phyloP scores from a whole-genome alignment of 768 basidiomycete species.

The Saitozyma sp. region DNA sequence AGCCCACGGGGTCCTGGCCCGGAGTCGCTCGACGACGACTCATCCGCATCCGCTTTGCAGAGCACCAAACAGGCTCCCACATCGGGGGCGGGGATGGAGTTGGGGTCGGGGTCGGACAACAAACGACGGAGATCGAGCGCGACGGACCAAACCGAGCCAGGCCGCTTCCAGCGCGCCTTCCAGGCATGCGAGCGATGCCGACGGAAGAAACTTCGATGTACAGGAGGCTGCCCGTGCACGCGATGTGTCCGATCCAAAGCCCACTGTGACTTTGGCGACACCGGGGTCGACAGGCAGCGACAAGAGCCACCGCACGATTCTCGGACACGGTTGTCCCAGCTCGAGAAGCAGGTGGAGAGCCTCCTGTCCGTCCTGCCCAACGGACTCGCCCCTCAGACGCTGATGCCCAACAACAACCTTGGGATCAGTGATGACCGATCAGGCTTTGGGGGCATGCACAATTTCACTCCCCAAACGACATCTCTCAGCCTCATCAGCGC shows the following conservation, averaged over 20 bases:
- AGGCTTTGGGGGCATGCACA: too few species aligned
- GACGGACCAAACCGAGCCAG: slow-evolving; percentile 8
- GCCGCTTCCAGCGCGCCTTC: slow-evolving; percentile 15
- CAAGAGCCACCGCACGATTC: background rate
- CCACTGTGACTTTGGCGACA: slow-evolving; percentile 26
- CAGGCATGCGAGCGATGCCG: slow-evolving; percentile 37
- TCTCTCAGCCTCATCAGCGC: slow-evolving; percentile 17
- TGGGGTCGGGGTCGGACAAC: background rate
- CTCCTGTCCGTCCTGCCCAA: slow-evolving; percentile 10
- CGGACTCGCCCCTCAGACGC: background rate
- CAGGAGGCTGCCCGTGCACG: slow-evolving; percentile 33
- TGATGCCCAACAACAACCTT: too few species aligned
- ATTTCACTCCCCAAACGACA: slow-evolving; percentile 2
- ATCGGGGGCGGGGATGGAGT: too few species aligned
- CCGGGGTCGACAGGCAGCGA: too few species aligned
- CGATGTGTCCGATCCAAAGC: slow-evolving; percentile 23
- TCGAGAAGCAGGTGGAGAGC: slow-evolving; percentile 14
- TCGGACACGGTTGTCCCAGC: slow-evolving; percentile 12
- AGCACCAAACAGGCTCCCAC: too few species aligned
- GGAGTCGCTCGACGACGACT: background rate
- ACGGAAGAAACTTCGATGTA: slow-evolving; percentile 32
- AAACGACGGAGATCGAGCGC: background rate
- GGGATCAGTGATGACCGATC: too few species aligned
- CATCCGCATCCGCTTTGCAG: background rate
- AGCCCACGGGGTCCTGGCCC: background rate